Conservation (phyloP, 192 early-diverging fungal genomes). For the Rhizoclosmatium sp. region DNA sequence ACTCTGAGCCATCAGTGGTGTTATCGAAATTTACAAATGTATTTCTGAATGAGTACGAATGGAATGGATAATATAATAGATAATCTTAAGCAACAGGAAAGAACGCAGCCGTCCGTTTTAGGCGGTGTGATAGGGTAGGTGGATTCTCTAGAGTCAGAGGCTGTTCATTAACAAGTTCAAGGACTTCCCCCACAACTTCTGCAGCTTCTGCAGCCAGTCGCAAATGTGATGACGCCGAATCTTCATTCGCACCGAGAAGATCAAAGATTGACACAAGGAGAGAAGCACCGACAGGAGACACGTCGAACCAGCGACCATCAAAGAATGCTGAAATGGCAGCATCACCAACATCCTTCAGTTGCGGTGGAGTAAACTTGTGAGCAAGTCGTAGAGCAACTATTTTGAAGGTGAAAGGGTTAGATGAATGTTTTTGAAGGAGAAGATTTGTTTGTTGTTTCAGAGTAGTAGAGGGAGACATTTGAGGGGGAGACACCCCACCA, state of each 20-base stretch:
- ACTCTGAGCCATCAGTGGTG: no score
- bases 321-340: constrained; percentile 12
- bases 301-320: constrained; percentile 25
- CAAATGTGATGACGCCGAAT: not conserved
- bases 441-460: not conserved
- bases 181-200: constrained; percentile 29
- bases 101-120: constrained; percentile 34
- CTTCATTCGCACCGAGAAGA: constrained; percentile 3
- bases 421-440: no score
- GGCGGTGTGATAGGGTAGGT: constrained; percentile 16
- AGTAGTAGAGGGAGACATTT: not conserved
- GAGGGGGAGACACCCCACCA: not conserved
- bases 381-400: not conserved
- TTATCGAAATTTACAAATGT: no score
- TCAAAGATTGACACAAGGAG: constrained; percentile 19
- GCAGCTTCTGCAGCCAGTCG: constrained; percentile 26
- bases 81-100: constrained; percentile 4
- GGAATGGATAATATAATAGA: no score
- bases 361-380: constrained; percentile 10
- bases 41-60: no score
- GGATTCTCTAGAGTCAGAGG: constrained; percentile 9
- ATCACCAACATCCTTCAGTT: constrained; percentile 24
- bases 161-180: constrained; percentile 22
- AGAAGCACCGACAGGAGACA: constrained; percentile 5
- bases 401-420: not conserved